These are phyloP conservation scores for Castanopsis chinensis DNA, from an alignment of 306 rosid genomes.

Conservation along the genomic window DNA sequence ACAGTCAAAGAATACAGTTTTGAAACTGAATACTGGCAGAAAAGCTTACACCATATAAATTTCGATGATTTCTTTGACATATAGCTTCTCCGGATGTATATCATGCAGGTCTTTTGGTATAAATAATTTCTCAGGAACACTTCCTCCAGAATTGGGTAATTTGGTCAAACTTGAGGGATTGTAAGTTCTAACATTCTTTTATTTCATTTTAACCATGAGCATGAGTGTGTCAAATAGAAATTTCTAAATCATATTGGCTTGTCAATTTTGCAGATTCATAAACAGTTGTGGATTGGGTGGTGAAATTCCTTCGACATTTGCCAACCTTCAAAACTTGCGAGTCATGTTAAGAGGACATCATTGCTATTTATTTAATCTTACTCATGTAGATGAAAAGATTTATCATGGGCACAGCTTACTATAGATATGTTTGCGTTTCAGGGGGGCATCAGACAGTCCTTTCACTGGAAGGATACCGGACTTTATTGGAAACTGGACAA, in stretches of 20 bases:
- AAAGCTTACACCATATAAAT: background rate
- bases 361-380: no score
- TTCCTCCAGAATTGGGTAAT: constrained; percentile 32
- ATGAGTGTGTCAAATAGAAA: background rate
- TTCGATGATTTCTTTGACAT: background rate
- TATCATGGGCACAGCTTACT: background rate
- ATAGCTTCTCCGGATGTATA: background rate
- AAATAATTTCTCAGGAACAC: constrained; percentile 28
- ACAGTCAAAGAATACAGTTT: no score
- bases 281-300: constrained; percentile 21
- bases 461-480: constrained; percentile 27
- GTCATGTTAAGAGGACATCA: background rate
- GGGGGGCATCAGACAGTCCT: constrained; percentile 18
- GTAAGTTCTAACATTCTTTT: constrained; percentile 9
- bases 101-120: constrained; percentile 16
- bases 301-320: constrained; percentile 27
- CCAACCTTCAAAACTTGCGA: constrained; percentile 15
- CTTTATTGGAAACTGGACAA: constrained; percentile 33
- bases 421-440: background rate
- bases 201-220: background rate
- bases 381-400: no score
- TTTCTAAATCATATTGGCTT: background rate
- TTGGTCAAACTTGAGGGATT: constrained; percentile 1
- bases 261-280: constrained; percentile 11
- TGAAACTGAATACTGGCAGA: no score